Conservation (phyloP, 805 yeast genomes). For the Ogataea henricii region DNA sequence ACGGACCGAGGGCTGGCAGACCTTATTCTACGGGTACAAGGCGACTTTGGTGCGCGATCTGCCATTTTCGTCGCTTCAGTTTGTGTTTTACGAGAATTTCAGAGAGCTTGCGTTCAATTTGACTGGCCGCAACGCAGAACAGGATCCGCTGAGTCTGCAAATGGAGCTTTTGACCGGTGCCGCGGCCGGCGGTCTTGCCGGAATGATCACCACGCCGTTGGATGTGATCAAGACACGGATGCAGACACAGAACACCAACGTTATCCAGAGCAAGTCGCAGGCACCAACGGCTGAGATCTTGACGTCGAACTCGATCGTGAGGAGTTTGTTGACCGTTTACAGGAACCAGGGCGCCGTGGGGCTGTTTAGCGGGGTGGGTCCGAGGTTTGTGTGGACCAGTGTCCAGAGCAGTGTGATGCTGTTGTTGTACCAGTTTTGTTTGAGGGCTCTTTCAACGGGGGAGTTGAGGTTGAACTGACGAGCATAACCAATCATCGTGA, state of each 20-base stretch:
- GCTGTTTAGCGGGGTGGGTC: constrained; percentile 92
- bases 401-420: constrained; percentile 94
- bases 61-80: constrained; percentile 94
- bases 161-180: constrained; percentile 88
- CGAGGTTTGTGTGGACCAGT: constrained; percentile 95
- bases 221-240: constrained; percentile 92
- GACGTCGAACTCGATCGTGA: constrained; percentile 47
- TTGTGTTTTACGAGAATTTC: constrained; percentile 90
- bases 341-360: constrained; percentile 76
- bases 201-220: constrained; percentile 83
- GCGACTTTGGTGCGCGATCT: constrained; percentile 91
- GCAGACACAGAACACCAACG: constrained; percentile 68
- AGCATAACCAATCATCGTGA: too few relatives aligned
- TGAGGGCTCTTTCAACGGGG: constrained; percentile 48
- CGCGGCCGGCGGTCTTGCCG: constrained; percentile 93
- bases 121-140: constrained; percentile 30
- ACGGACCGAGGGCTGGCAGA: constrained; percentile 67
- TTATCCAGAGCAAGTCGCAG: constrained; percentile 15
- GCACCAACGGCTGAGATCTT: constrained; percentile 21
- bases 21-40: constrained; percentile 88
- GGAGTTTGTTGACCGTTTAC: constrained; percentile 59
- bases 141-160: constrained; percentile 45
- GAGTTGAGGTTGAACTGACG: constrained; percentile 16
- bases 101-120: constrained; percentile 57
- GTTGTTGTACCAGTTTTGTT: constrained; percentile 76